phyloP scores from a whole-genome alignment of 2,329 filamentous ascomycete species.

The Leptographium galeiforme region DNA sequence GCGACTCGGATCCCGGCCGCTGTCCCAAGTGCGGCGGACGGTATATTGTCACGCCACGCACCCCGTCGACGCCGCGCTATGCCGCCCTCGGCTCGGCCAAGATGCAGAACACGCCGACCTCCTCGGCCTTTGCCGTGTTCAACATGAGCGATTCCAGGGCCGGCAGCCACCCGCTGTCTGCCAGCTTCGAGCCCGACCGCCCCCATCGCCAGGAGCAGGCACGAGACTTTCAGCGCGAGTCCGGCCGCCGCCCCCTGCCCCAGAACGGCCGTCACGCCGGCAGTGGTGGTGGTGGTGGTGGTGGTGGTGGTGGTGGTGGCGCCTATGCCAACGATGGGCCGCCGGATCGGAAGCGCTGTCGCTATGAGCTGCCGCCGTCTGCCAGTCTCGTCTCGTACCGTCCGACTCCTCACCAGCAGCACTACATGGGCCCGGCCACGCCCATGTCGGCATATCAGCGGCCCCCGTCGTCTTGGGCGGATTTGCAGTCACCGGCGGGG shows the following conservation, averaged over 20 bases:
- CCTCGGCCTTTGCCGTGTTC: not conserved
- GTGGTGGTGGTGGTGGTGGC: not conserved
- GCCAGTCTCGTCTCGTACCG: slow-evolving; percentile 8
- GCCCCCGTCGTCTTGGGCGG: not conserved
- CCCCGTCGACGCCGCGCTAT: slow-evolving; percentile 33
- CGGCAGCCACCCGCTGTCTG: slow-evolving; percentile 14
- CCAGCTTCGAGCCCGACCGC: slow-evolving; percentile 13
- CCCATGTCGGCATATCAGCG: not conserved
- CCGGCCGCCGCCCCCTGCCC: slow-evolving; percentile 5
- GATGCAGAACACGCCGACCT: not conserved
- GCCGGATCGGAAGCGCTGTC: slow-evolving; percentile 48
- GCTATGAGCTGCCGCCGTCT: slow-evolving; percentile 29
- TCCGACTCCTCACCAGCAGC: not conserved
- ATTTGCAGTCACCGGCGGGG: not conserved
- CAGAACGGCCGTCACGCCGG: not conserved
- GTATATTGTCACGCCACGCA: slow-evolving; percentile 48
- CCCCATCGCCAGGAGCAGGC: slow-evolving; percentile 18
- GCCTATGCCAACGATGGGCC: slow-evolving; percentile 19
- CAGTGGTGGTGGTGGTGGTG: not conserved
- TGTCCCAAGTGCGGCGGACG: slow-evolving; percentile 63
- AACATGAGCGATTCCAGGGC: slow-evolving; percentile 13
- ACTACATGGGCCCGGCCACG: not conserved
- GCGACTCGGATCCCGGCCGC: slow-evolving; percentile 29
- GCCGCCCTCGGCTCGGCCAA: not conserved
- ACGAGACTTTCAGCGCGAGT: not conserved